A percentile compares a stretch with the other conserved stretches of the same genome.
phyloP scores from a whole-genome alignment of 371 early-diverging fungal genomes.

The Saksenaea oblongispora region DNA sequence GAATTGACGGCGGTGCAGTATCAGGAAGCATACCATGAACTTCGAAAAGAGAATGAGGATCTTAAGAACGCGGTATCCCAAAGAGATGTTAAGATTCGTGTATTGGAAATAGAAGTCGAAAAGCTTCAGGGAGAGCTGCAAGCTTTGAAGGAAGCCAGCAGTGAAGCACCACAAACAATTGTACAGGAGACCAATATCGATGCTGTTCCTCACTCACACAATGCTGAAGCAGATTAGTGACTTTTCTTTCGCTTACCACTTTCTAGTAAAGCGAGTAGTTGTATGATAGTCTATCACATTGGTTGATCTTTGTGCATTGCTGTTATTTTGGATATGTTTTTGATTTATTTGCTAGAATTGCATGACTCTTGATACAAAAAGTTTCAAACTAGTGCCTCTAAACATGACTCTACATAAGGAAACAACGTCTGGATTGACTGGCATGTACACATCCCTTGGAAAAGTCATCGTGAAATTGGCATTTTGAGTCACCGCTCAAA shows the following conservation, averaged over 20 bases:
- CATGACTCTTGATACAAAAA: too few relatives aligned
- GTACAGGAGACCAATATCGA: neutral
- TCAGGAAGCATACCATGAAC: slow-evolving; percentile 74
- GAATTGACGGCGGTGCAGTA: slow-evolving; percentile 43
- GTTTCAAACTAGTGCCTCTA: too few relatives aligned
- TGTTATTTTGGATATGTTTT: neutral
- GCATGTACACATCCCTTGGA: too few relatives aligned
- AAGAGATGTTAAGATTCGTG: slow-evolving; percentile 80
- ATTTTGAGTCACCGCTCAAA: too few relatives aligned
- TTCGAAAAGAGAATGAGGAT: slow-evolving; percentile 83
- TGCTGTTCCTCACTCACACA: neutral
- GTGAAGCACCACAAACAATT: neutral
- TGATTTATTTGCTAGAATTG: too few relatives aligned
- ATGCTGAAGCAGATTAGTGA: slow-evolving; percentile 1
- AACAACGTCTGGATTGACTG: too few relatives aligned
- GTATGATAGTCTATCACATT: neutral
- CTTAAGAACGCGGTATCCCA: slow-evolving; percentile 75
- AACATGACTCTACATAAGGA: too few relatives aligned
- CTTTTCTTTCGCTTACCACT: neutral
- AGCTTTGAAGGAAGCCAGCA: neutral
- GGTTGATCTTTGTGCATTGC: neutral
- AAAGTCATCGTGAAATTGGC: too few relatives aligned
- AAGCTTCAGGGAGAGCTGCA: slow-evolving; percentile 27
- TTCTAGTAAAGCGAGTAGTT: neutral
- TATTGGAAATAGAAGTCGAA: slow-evolving; percentile 74